These are phyloP conservation scores for Cutaneotrichosporon sp. DNA, from an alignment of 1,284 basidiomycete genomes.

Conservation along the genomic window DNA sequence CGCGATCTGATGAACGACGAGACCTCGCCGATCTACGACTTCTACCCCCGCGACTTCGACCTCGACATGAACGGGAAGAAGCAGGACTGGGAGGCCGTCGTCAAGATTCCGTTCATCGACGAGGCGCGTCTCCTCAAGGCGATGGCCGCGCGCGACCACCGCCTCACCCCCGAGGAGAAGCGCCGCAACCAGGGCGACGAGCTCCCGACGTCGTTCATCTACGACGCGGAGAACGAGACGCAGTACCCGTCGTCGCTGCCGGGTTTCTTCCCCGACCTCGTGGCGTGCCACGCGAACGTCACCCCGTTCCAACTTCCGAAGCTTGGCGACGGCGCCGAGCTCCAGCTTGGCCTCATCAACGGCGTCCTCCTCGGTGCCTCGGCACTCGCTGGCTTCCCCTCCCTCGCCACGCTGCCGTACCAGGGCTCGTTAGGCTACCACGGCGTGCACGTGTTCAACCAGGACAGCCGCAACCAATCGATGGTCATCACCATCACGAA, in stretches of 20 bases:
- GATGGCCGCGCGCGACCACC: conserved; percentile 80
- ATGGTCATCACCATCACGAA: conserved; percentile 87
- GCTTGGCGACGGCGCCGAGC: conserved; percentile 74
- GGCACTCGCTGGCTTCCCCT: conserved; percentile 94
- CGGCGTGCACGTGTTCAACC: conserved; percentile 90
- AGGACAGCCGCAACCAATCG: conserved; percentile 85
- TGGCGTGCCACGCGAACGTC: conserved; percentile 75
- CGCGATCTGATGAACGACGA: conserved; percentile 85
- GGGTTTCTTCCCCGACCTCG: conserved; percentile 91
- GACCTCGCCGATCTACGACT: conserved; percentile 87
- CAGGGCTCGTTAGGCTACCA: conserved; percentile 76
- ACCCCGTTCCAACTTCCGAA: conserved; percentile 84
- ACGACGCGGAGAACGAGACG: conserved; percentile 64
- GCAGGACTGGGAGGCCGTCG: conserved; percentile 97
- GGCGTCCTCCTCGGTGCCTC: conserved; percentile 84
- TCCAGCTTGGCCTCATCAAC: conserved; percentile 82
- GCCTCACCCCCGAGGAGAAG: conserved; percentile 75
- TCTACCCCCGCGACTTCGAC: conserved; percentile 90
- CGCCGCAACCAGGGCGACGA: conserved; percentile 76
- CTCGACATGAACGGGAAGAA: conserved; percentile 98
- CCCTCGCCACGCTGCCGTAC: conserved; percentile 84
- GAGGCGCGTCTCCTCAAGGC: conserved; percentile 75
- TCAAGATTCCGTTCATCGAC: conserved; percentile 99
- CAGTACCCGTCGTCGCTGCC: conserved; percentile 87
- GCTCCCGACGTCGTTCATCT: conserved; percentile 72